A percentile compares a stretch with the other conserved stretches of the same genome.
These are phyloP conservation scores for Ophiosphaerella herpotricha DNA, from an alignment of 2,329 filamentous ascomycete genomes.

Conservation along the genomic window DNA sequence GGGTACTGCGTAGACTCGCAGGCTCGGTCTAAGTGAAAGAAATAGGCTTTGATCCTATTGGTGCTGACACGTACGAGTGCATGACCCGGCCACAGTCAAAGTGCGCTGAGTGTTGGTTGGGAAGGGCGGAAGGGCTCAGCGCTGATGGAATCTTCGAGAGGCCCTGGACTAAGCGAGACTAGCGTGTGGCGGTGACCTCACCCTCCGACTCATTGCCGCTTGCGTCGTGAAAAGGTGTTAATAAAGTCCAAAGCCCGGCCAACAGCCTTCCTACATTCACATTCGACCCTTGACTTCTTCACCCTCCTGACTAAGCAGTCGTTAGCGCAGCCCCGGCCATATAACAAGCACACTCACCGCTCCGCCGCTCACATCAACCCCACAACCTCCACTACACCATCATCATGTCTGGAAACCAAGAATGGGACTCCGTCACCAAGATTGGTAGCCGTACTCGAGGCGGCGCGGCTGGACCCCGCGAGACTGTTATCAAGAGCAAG, in stretches of 20 bases:
- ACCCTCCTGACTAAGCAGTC: conserved; percentile 13
- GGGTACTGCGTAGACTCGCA: too few species aligned
- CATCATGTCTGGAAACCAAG: conserved; percentile 64
- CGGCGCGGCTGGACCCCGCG: conserved; percentile 69
- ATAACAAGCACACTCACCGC: conserved; percentile 14
- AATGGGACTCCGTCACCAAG: conserved; percentile 90
- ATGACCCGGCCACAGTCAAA: conserved; percentile 7
- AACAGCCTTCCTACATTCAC: conserved; percentile 2
- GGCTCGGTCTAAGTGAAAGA: too few species aligned
- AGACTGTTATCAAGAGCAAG: conserved; percentile 88
- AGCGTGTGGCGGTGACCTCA: conserved; percentile 29
- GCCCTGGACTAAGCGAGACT: conserved; percentile 16
- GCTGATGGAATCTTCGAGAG: conserved; percentile 24
- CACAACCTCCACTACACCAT: conserved; percentile 10
- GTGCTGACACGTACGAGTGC: neutral
- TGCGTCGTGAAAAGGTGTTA: conserved; percentile 10
- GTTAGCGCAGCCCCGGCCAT: conserved; percentile 6
- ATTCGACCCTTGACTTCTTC: conserved; percentile 3
- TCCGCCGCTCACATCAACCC: conserved; percentile 9
- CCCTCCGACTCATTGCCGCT: conserved; percentile 23
- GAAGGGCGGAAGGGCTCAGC: conserved; percentile 23
- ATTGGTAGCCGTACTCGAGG: conserved; percentile 85
- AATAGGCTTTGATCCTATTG: too few species aligned
- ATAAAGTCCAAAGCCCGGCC: conserved; percentile 16
- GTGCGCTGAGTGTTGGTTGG: neutral